Conservation (phyloP, 169 alveolate species). For the Prorocentrum cordatum region DNA sequence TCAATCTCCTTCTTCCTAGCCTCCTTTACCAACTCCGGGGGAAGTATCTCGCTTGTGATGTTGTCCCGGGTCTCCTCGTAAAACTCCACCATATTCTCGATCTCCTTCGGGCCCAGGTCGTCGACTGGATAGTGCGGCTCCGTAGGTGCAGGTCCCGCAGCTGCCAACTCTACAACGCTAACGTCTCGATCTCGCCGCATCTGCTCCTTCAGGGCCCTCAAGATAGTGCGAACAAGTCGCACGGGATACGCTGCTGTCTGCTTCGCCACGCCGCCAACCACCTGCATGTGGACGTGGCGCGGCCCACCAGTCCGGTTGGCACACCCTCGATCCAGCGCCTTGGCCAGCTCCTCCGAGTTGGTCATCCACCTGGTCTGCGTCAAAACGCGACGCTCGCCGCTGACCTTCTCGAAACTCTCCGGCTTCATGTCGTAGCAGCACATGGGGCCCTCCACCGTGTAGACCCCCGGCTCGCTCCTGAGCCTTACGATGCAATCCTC, state of each 20-base stretch:
- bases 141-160: slow-evolving; percentile 13
- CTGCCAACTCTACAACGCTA: background rate
- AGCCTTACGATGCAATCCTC: too few species aligned
- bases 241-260: background rate
- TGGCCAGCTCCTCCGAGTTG: background rate
- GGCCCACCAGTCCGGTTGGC: background rate
- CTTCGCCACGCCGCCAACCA: background rate
- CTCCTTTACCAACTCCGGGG: background rate
- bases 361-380: too few species aligned
- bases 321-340: background rate
- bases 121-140: background rate
- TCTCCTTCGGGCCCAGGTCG: background rate
- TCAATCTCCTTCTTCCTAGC: slow-evolving; percentile 3
- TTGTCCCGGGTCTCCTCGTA: background rate
- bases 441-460: too few species aligned
- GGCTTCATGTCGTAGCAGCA: too few species aligned
- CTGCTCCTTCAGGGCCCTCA: background rate
- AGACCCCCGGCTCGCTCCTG: too few species aligned
- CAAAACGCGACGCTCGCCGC: too few species aligned
- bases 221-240: background rate
- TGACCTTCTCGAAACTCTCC: too few species aligned
- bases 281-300: background rate
- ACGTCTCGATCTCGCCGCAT: background rate
- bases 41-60: slow-evolving; percentile 17
- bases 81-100: background rate